Base-by-base conservation (phyloP, 2,329 filamentous ascomycete genomes). In the Curvularia sp. region DNA sequence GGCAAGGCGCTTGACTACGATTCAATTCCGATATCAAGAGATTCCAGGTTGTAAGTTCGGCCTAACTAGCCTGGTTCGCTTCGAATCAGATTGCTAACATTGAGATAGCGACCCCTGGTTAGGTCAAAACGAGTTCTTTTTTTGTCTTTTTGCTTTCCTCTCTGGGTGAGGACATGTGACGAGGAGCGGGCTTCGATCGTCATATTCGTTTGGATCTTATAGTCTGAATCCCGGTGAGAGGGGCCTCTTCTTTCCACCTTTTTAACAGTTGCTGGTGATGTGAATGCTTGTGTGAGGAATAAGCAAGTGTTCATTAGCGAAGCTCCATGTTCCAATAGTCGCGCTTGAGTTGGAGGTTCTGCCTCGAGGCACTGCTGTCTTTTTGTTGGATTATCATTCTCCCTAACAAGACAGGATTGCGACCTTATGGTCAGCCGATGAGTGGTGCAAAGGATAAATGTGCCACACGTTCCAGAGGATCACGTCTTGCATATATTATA, bases 1-100 rank as follows among this genome's bases (percentile, higher is more conserved):
- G 81, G 81, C 80, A 83, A 83, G 81, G 81, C 80, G 81, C 79
- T 82, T 83, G 81, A 83, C 81, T 83, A 83, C 81, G 81, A 82
- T 64, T 61, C n/a, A 22, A 24, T 43, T 43, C 18, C 15, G 61
- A 52, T 44, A 72, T 72, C 70, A 72, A 70, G 66, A 72, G 68
- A 72, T 71, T 70, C 66, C 68, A 72, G 69, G 66, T 61, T 61
- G 57, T 56, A 56, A 56, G 57, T 59, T 44, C 15, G 5, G 12
- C 13, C 20, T 4, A 8, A 24, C 1, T 26, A 22, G 4, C 24
- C 5, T 2, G 10, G 1, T 24, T 8, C 28, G n/a, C 15, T 57
- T 66, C 65, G 57, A 65, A 38, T 57, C 58, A 18, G 26, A 13
- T 8, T 18, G 28, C 63, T 65, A 58, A 60, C 57, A 46, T 8